Evolutionary conservation across 129 eudicot genomes (phyloP).

Genomic region (Pseudognaphalium luteoalbum): DNA sequence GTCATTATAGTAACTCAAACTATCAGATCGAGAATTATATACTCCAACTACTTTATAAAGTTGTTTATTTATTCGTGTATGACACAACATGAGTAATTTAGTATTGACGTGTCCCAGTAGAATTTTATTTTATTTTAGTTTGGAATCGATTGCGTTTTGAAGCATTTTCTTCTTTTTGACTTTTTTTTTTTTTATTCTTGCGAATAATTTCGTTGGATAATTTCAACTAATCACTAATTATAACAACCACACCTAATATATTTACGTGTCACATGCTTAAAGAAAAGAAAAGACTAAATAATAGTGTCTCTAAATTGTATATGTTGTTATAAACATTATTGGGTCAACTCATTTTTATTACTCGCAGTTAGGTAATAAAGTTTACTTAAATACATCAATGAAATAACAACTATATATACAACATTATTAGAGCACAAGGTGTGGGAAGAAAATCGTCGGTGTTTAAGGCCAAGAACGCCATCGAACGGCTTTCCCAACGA

Average conservation of each 20-base stretch:
- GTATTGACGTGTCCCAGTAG: constrained; percentile 18
- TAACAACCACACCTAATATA: constrained; percentile 18
- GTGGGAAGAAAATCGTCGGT: too few relatives aligned
- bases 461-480: too few relatives aligned
- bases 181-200: constrained; percentile 15
- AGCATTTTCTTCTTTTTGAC: neutral
- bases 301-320: constrained; percentile 7
- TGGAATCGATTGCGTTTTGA: constrained; percentile 7
- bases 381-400: too few relatives aligned
- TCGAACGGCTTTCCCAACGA: too few relatives aligned
- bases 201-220: constrained; percentile 15
- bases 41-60: too few relatives aligned
- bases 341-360: neutral
- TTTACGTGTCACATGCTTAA: constrained; percentile 18
- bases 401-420: too few relatives aligned
- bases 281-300: neutral
- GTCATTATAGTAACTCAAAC: too few relatives aligned
- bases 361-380: neutral
- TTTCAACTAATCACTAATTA: neutral
- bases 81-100: constrained; percentile 21
- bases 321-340: constrained; percentile 1
- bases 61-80: neutral
- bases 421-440: too few relatives aligned
- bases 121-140: neutral
- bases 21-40: too few relatives aligned